phyloP scores from a whole-genome alignment of 2,329 filamentous ascomycete species.

The Trichothecium roseum region DNA sequence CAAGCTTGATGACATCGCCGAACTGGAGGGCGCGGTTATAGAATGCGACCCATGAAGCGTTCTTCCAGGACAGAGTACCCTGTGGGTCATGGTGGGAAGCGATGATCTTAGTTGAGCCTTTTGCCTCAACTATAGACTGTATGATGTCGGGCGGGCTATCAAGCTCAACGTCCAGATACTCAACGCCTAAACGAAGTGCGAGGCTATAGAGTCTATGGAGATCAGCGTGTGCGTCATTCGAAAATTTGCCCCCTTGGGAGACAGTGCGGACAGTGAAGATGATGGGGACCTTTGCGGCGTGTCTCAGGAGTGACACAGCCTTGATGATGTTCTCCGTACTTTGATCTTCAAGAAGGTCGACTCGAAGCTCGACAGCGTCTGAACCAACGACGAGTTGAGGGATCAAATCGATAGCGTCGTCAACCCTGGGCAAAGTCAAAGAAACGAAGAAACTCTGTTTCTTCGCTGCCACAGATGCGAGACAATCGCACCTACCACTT shows the following conservation, averaged over 20 bases:
- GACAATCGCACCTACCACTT: conserved; percentile 34
- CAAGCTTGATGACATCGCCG: conserved; percentile 89
- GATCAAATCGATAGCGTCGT: conserved; percentile 52
- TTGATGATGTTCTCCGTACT: conserved; percentile 67
- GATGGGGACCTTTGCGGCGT: conserved; percentile 62
- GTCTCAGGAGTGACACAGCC: conserved; percentile 72
- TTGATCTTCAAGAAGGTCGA: conserved; percentile 75
- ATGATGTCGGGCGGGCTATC: conserved; percentile 71
- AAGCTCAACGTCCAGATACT: conserved; percentile 91
- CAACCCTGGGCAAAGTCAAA: conserved; percentile 69
- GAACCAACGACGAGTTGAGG: conserved; percentile 69
- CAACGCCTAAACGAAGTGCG: conserved; percentile 73
- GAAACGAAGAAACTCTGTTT: conserved; percentile 87
- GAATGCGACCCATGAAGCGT: conserved; percentile 82
- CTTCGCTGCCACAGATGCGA: conserved; percentile 30
- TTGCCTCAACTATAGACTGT: conserved; percentile 52
- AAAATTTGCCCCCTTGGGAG: conserved; percentile 80
- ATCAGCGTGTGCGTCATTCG: conserved; percentile 62
- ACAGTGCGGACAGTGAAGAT: conserved; percentile 87
- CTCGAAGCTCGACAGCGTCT: conserved; percentile 89
- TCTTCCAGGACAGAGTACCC: conserved; percentile 73
- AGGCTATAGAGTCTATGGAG: conserved; percentile 66
- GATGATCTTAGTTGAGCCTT: conserved; percentile 73
- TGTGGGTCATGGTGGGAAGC: conserved; percentile 89
- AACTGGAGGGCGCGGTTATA: conserved; percentile 87